Evolutionary conservation across 2,329 filamentous ascomycete species (phyloP), one percentile per base, ranked within the genome.

Genomic region (Colletotrichum tamarilloi): DNA sequence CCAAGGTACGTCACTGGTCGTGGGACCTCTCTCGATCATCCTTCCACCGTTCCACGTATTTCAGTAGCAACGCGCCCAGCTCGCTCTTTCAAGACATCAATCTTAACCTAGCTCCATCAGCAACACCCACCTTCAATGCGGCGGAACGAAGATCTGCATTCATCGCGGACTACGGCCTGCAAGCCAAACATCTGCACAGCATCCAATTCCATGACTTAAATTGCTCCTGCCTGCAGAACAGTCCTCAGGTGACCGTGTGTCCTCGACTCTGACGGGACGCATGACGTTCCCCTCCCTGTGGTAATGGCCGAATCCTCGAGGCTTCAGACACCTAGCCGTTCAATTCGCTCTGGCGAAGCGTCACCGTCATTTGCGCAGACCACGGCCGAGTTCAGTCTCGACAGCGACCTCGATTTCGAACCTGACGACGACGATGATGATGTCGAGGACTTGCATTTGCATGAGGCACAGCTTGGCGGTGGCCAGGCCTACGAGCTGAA

Each of bases 361-460:
- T 79, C 80, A 63, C 80, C 82, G 24, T 81, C 81, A n/a, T 84
- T 84, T 76, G 82, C 83, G 63, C 83, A 83, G 77, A 84, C 82
- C 42, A 81, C 81, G 56, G 79, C 80, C 58, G 82, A 84, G 60
- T 80, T 83, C 75, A 77, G 72, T 62, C 80, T 83, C 63, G 81
- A 84, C 69, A 79, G 80, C 75, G 79, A 78, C 76, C 79, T 82
- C 75, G 79, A 81, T 38, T 42, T 62, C 32, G 70, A 70, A 19
- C 35, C 49, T 22, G 79, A 76, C 70, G 75, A 76, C 49, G 76
- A 75, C 42, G 76, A 77, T 26, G 71, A 72, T 16, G 75, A 75
- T n/a, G 76, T 75, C 52, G 72, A 70, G 26, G 74, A 74, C 67
- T 76, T 83, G 67, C 80, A 79, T 14, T 79, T 63, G 26, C 74